phyloP scores from a whole-genome alignment of 208 protist genomes.

The Trypanosoma boissoni region DNA sequence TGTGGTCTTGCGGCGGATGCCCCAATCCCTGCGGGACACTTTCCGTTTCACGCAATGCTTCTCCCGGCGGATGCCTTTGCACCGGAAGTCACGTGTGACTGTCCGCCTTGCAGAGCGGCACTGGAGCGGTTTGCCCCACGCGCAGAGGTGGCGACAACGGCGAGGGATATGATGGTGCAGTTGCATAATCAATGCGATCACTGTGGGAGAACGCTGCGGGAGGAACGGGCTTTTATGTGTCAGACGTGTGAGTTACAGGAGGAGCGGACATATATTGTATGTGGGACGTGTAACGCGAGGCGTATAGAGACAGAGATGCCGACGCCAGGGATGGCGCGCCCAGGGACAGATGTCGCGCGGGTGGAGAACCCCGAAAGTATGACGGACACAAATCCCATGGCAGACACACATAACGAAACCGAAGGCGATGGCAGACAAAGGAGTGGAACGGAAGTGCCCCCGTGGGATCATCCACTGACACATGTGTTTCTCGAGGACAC shows the following conservation, averaged over 20 bases:
- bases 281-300: conserved; percentile 60
- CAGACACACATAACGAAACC: background rate
- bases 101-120: conserved; percentile 51
- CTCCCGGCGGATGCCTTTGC: conserved; percentile 65
- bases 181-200: conserved; percentile 71
- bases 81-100: conserved; percentile 57
- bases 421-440: background rate
- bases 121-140: conserved; percentile 68
- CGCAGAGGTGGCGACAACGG: conserved; percentile 38
- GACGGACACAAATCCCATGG: background rate
- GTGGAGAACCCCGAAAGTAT: conserved; percentile 2
- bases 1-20: conserved; percentile 34
- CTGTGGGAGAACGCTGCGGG: conserved; percentile 48
- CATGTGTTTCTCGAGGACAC: conserved; percentile 86
- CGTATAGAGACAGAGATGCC: conserved; percentile 25
- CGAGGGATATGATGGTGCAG: conserved; percentile 68
- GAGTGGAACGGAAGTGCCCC: background rate
- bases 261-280: conserved; percentile 61
- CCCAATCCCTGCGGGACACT: conserved; percentile 21
- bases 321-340: conserved; percentile 3
- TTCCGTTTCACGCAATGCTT: conserved; percentile 75
- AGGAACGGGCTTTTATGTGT: conserved; percentile 69
- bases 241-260: conserved; percentile 73
- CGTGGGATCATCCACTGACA: conserved; percentile 60
- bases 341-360: background rate